phyloP scores from a whole-genome alignment of 768 basidiomycete species.

The Phlegmacium glaucopus region DNA sequence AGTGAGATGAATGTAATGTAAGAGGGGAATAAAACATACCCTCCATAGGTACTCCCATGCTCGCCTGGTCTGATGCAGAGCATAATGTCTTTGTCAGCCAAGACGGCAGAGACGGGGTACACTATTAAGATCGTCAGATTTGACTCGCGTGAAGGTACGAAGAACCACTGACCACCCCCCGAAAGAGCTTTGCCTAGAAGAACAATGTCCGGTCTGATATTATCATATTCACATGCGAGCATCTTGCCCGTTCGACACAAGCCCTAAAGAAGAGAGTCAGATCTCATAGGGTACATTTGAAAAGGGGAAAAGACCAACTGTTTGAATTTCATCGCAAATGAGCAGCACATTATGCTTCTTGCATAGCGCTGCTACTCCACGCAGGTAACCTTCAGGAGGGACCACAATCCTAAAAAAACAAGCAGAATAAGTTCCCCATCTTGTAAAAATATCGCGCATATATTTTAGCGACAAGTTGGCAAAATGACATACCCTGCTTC shows the following conservation, averaged over 20 bases:
- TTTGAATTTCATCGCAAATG: constrained; percentile 98
- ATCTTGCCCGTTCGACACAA: constrained; percentile 92
- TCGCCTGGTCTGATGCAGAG: constrained; percentile 92
- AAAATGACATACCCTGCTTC: constrained; percentile 77
- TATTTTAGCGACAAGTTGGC: background rate
- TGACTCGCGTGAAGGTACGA: background rate
- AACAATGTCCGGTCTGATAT: constrained; percentile 86
- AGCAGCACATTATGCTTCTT: constrained; percentile 91
- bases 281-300: background rate
- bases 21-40: constrained; percentile 43
- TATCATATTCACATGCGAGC: constrained; percentile 86
- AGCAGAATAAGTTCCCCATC: background rate
- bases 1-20: constrained; percentile 1
- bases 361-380: constrained; percentile 76
- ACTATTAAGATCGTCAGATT: constrained; percentile 39
- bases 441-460: too few species aligned
- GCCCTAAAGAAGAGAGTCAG: constrained; percentile 44
- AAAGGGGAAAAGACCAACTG: constrained; percentile 43
- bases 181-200: constrained; percentile 96
- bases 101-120: constrained; percentile 94
- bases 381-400: constrained; percentile 84
- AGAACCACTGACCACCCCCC: constrained; percentile 71
- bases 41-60: constrained; percentile 95
- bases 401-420: constrained; percentile 72
- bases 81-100: constrained; percentile 91